Percentiles rank a stretch among this genome's conserved stretches.
phyloP scores from a whole-genome alignment of 2,329 filamentous ascomycete genomes.

The Trichoderma oligosporum region DNA sequence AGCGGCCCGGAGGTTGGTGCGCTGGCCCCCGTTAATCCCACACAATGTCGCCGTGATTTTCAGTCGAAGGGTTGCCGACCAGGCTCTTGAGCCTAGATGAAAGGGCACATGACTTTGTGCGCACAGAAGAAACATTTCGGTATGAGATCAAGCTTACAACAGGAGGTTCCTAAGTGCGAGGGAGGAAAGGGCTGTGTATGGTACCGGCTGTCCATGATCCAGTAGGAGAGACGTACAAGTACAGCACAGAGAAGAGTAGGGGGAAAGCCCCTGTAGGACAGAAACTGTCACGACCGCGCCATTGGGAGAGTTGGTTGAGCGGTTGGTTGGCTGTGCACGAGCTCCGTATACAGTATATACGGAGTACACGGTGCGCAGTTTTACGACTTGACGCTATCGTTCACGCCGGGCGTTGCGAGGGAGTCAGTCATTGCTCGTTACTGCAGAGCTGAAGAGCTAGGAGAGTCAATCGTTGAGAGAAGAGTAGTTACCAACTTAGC shows the following conservation, averaged over 20 bases:
- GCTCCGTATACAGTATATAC: neutral
- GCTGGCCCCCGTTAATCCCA: constrained; percentile 10
- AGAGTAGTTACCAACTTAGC: neutral
- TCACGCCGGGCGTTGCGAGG: neutral
- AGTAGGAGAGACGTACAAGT: constrained; percentile 5
- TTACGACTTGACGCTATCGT: neutral
- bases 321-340: neutral
- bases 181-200: neutral
- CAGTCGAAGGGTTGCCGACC: constrained; percentile 4
- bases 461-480: neutral
- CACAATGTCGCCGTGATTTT: constrained; percentile 14
- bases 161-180: constrained; percentile 31
- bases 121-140: neutral
- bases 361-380: neutral
- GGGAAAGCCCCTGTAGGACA: constrained; percentile 16
- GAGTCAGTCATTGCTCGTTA: neutral
- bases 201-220: constrained; percentile 8
- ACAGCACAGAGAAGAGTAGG: neutral
- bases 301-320: constrained; percentile 4
- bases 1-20: constrained; percentile 17
- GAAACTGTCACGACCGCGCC: constrained; percentile 11
- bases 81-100: neutral
- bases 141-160: neutral
- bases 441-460: neutral
- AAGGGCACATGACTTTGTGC: neutral